Percentiles rank a stretch among this genome's conserved stretches.
These are phyloP conservation scores for Trichophyton rubrum DNA, from an alignment of 2,329 filamentous ascomycete genomes.

Conservation along the genomic window DNA sequence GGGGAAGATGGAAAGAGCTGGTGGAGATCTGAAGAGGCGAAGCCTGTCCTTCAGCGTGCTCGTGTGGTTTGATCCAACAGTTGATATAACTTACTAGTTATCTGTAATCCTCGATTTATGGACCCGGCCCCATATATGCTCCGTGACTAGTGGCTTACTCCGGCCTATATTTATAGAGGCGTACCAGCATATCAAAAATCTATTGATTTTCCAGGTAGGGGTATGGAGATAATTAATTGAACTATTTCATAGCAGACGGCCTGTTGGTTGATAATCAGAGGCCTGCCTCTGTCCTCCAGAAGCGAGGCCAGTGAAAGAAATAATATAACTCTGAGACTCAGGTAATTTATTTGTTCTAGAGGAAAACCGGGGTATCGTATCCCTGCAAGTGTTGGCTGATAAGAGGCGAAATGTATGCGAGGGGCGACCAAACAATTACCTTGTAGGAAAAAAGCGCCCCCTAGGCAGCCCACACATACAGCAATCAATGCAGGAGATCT, in stretches of 20 bases:
- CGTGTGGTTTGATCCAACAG: neutral
- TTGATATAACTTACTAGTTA: neutral
- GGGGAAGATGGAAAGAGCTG: conserved; percentile 67
- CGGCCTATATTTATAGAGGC: neutral
- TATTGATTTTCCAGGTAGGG: neutral
- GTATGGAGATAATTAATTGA: neutral
- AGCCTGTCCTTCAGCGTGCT: conserved; percentile 39
- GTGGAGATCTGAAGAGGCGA: conserved; percentile 76
- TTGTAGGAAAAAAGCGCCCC: neutral
- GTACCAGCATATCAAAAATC: neutral
- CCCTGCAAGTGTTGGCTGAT: neutral
- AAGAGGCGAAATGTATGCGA: neutral
- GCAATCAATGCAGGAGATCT: neutral
- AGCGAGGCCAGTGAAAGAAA: neutral
- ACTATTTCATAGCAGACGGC: neutral
- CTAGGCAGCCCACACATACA: neutral
- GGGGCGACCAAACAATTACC: neutral
- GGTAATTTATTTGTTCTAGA: neutral
- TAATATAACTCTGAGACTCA: neutral
- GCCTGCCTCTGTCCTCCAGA: too few species aligned
- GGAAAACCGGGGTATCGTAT: neutral
- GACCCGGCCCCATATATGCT: neutral
- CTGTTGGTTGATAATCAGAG: neutral
- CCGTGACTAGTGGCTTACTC: neutral
- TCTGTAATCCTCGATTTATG: neutral